Conservation (phyloP, 1,284 basidiomycete species). For the Malassezia slooffiae region DNA sequence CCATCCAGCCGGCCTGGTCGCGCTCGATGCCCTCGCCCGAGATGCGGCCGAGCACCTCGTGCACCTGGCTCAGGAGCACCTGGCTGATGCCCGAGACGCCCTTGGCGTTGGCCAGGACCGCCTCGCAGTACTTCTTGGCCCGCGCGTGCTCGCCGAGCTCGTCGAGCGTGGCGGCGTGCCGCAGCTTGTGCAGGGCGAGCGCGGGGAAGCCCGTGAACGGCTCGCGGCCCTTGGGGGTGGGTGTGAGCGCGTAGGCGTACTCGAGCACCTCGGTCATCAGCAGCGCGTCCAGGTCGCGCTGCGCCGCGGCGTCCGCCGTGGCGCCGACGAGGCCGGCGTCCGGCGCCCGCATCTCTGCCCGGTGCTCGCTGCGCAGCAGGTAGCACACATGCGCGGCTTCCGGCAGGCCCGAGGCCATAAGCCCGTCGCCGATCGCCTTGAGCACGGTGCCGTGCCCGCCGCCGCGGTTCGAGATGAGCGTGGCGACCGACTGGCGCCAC, state of each 20-base stretch:
- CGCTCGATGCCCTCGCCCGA: conserved; percentile 66
- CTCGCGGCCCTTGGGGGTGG: conserved; percentile 72
- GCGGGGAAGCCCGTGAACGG: conserved; percentile 69
- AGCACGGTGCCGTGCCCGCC: conserved; percentile 58
- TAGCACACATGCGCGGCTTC: conserved; percentile 89
- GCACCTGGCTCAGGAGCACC: conserved; percentile 2
- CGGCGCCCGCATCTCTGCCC: conserved; percentile 49
- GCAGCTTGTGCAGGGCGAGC: conserved; percentile 75
- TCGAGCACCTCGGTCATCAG: conserved; percentile 86
- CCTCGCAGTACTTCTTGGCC: conserved; percentile 66
- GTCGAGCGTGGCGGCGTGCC: conserved; percentile 65
- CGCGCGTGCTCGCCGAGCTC: conserved; percentile 44
- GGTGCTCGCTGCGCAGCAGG: too few relatives aligned
- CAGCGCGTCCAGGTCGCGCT: conserved; percentile 64
- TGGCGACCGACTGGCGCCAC: conserved; percentile 60
- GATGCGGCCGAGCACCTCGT: conserved; percentile 60
- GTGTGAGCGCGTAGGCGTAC: conserved; percentile 69
- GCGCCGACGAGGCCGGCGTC: background rate
- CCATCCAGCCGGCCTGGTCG: conserved; percentile 59
- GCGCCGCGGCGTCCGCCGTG: conserved; percentile 55
- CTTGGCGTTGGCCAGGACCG: conserved; percentile 62
- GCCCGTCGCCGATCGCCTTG: conserved; percentile 73
- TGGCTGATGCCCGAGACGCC: conserved; percentile 49
- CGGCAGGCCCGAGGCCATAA: conserved; percentile 60
- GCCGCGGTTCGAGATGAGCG: conserved; percentile 64